Evolutionary conservation across 768 basidiomycete species (phyloP), one percentile per base, ranked within the genome.

Genomic region (Russula olivacea): DNA sequence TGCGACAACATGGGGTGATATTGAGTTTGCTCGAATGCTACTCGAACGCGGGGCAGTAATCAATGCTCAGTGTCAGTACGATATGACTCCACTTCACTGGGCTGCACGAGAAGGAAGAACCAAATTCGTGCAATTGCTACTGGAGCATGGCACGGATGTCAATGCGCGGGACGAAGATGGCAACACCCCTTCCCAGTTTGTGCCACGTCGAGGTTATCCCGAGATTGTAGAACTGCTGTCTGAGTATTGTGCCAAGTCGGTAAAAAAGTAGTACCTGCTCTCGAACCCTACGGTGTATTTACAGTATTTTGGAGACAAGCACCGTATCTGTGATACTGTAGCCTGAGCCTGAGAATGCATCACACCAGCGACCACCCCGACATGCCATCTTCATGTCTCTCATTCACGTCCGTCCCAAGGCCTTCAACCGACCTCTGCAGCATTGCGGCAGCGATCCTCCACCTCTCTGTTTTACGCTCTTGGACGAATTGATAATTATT

Each of bases 161-260:
- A n/a, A n/a, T 11, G 19, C n/a, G 43, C 9, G 19, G 3, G 43
- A 43, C n/a, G 6, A 0, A n/a, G 0, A 0, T 3, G n/a, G n/a
- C 19, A 2, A n/a, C 1, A 43, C 43, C 9, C 19, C 43, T 43
- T 43, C 19, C 3, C 9, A 10, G 19, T 43, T 9, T 19, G 43
- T 0, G 43, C n/a, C 41, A n/a, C 5, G 4, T 0, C 2, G 6
- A 4, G 43, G 8, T 19, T 4, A n/a, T 9, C 2, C 0, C 0
- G 43, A 3, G 19, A 43, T 43, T 43, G 19, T 43, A 9, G 19
- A 43, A 43, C 9, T 43, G 9, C 3, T 43, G 43, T 43, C n/a
- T 11, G 9, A 9, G 19, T n/a, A 43, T 43, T 1, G 41, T 19
- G 41, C 41, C 41, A 4, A 43, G 3, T 30, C 6, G 3, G 30